Base-by-base conservation (phyloP, 257 asterid species). In the Coffea canephora region DNA sequence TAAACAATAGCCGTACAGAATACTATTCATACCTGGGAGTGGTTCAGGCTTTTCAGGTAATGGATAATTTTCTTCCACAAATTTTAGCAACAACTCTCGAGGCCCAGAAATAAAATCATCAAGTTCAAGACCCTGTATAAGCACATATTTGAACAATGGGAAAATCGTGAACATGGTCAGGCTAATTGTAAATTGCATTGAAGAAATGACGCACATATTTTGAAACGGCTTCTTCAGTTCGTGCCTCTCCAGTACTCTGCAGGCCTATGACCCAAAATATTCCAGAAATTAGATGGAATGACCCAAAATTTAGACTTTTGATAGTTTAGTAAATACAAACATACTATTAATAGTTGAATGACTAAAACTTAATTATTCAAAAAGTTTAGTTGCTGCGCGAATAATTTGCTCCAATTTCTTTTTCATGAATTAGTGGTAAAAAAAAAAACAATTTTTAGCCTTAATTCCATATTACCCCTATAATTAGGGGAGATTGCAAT, bases 61-160 rank as follows among this genome's bases (percentile, higher is more conserved):
- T 45, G 99, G 98, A 87, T 96, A 96, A 81, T 90, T 92, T 80
- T 96, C 99, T 86, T 92, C 98, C 75, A 94, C 99, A 88, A 94
- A 92, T 90, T 96, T 96, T 79, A 96, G 90, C 89, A 96, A 84
- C 80, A 96, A 82, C 84, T 96, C 99, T 78, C 97, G 97, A 79
- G 99, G 99, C 82, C 99, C 99, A 83, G 99, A 96, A 82, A 96
- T 77, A 83, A 96, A 96, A 90, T 96, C 99, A 78, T 96, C 99
- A 82, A 94, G 99, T 79, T 94, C 99, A 87, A 86, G 80, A 82
- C 99, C 99, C 98, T 95, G 75, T 45, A 39, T 15, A 71, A 10
- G 39, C 72, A 78, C 64, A 54, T 31, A 74, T 52, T 55, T 57
- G 61, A 11, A 57, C 69, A 46, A 54, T 45, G 3, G 55, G 27